Evolutionary conservation across 768 basidiomycete genomes (phyloP).

Genomic region (Auriscalpium vulgare): DNA sequence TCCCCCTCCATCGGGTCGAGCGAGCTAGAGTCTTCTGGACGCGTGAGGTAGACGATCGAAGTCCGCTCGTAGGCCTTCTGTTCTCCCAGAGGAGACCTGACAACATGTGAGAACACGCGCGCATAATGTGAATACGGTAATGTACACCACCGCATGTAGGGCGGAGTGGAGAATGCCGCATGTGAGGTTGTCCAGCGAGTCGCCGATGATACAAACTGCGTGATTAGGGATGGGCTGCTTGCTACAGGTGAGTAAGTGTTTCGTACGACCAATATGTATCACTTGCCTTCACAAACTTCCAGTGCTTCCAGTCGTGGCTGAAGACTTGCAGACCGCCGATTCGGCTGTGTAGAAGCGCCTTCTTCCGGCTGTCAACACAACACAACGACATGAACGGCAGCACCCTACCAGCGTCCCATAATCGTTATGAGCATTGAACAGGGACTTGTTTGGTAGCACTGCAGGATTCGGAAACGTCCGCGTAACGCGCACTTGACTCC

Average conservation of each 20-base stretch:
- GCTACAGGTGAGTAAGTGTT: background rate
- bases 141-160: too few relatives aligned
- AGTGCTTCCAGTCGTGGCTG: background rate
- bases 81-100: too few relatives aligned
- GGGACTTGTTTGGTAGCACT: constrained; percentile 18
- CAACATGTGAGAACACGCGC: too few relatives aligned
- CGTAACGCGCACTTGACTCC: constrained; percentile 25
- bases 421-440: constrained; percentile 30
- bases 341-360: background rate
- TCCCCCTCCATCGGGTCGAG: too few relatives aligned
- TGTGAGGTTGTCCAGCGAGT: background rate
- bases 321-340: constrained; percentile 2
- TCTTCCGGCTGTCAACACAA: background rate
- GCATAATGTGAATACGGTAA: too few relatives aligned
- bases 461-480: constrained; percentile 28
- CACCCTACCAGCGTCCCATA: constrained; percentile 22
- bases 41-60: too few relatives aligned
- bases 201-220: background rate
- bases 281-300: constrained; percentile 2
- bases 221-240: background rate
- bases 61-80: too few relatives aligned
- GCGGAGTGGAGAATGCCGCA: background rate
- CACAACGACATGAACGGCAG: background rate
- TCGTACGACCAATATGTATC: background rate
- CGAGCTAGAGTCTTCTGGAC: too few relatives aligned